Base-by-base conservation (phyloP, 2,329 filamentous ascomycete species). In the Arthrocladium fulminans region DNA sequence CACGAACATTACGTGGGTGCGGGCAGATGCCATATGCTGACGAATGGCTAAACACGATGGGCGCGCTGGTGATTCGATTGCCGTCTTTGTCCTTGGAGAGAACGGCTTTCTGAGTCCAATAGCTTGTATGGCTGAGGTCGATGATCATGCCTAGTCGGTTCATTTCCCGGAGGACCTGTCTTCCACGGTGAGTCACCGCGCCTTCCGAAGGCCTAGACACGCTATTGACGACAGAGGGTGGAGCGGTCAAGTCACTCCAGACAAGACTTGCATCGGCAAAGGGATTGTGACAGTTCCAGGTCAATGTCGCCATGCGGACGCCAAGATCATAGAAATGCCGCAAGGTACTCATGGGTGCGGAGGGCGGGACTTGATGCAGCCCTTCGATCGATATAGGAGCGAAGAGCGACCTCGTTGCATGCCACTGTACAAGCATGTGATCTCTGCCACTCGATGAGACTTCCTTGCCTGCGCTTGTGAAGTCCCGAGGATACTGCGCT, bases 101-200 rank as follows among this genome's bases (percentile, higher is more conserved):
- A 0, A 90, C 86, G 59, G 95, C 86, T 5, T 81, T 70, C 86
- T 94, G 92, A 0, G 89, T 95, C 51, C 90, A 84, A 49, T 79
- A 76, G 58, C 84, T 76, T 20, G 82, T 80, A 64, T 96, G 90
- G 5, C 85, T 77, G 29, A 96, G 73, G 62, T 96, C 90, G 34
- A 97, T 85, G n/a, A 96, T 80, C 82, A 96, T 88, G 22, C 90
- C 90, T 1, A 96, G 72, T 2, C 90, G 79, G 64, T 96, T 97
- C 89, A 97, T 96, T 70, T 97, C 90, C 29, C 73, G 73, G 38
- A 97, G 73, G 0, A 96, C 68, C 10, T 73, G 63, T 45, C 78
- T 76, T 3, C 90, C 90, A 1, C 74, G 74, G 1, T 75, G 70
- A 51, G 84, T 90, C 1, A 97, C 73, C 2, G 90, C 90, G 65